Evolutionary conservation across 129 eudicot species (phyloP), one percentile per base, ranked within the genome.

Genomic region (Flaveria ramosissima): DNA sequence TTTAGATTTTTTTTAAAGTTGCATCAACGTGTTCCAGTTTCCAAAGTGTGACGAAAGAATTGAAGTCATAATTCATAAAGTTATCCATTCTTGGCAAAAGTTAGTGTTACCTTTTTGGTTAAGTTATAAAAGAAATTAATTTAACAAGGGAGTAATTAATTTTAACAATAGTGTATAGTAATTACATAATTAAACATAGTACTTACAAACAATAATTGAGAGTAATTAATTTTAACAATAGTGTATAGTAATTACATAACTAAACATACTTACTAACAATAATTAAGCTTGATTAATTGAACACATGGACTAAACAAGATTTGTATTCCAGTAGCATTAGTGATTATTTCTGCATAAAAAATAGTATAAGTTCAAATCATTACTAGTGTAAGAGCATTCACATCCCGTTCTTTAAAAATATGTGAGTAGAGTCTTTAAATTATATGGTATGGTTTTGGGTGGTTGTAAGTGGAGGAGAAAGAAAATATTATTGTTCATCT

Each of bases 51-150:
- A 61, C 24, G 19, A 74, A 61, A 27, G 2, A 61, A 11, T 13
- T 24, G 39, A 59, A 60, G 61, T 43, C 26, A 13, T 32, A 32
- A 32, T 4, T 32, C 6, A 36, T 45, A 24, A 23, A 60, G 27
- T 15, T 8, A 30, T 46, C 52, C 1, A 17, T 75, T 45, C 71
- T 74, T 61, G 76, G 56, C 27, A 71, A 71, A 51, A 9, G 66
- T 24, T 23, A 60, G 76, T 51, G 41, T 51, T 16, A 71, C 66
- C 13, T 60, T 60, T 24, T 60, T 60, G n/a, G n/a, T 60, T 60
- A 11, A 60, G 36, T 24, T 23, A 60, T 24, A 3, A 16, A 26
- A 23, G 66, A 60, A 60, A 24, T 14, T 14, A 15, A 23, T 46
- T 70, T 21, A 13, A 47, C 61, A 30, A 61, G 23, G 42, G 19